These are phyloP conservation scores for Saccharum hybrid DNA, from an alignment of 202 grass and related monocot species.

Conservation along the genomic window DNA sequence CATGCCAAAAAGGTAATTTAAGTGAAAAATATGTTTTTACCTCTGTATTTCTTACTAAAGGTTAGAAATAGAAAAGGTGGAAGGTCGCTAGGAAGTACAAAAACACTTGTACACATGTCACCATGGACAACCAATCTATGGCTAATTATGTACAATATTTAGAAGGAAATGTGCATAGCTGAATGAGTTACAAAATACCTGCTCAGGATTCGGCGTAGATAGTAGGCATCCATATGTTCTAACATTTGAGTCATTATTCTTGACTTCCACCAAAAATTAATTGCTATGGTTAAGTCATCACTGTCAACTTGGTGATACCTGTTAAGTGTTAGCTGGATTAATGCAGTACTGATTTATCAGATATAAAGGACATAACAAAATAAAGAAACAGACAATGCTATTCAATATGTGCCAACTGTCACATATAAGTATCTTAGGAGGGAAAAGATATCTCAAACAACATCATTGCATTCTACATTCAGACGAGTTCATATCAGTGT, in stretches of 20 bases:
- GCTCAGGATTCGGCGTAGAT: constrained; percentile 78
- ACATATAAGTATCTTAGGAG: constrained; percentile 19
- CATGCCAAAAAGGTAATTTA: not conserved
- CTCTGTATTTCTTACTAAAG: not conserved
- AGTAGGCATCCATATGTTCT: constrained; percentile 97
- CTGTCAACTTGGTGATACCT: constrained; percentile 99
- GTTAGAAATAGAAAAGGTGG: not conserved
- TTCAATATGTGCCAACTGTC: constrained; percentile 7
- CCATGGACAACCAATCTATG: constrained; percentile 7
- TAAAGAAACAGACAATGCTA: not conserved
- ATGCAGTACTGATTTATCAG: constrained; percentile 20
- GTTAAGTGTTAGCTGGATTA: constrained; percentile 39
- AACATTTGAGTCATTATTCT: constrained; percentile 82
- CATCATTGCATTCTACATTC: not conserved
- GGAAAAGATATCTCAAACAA: not conserved
- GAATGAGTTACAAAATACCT: constrained; percentile 63
- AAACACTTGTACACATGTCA: not conserved
- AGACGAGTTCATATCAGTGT: not conserved
- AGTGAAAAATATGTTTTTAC: not conserved
- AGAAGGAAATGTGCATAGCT: constrained; percentile 20
- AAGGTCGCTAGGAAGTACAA: not conserved
- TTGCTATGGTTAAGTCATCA: constrained; percentile 85
- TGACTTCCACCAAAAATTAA: constrained; percentile 98
- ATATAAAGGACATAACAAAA: constrained; percentile 10
- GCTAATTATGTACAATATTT: constrained; percentile 12